Base-by-base conservation (phyloP, 257 asterid species). In the Nicotiana noctiflora region DNA sequence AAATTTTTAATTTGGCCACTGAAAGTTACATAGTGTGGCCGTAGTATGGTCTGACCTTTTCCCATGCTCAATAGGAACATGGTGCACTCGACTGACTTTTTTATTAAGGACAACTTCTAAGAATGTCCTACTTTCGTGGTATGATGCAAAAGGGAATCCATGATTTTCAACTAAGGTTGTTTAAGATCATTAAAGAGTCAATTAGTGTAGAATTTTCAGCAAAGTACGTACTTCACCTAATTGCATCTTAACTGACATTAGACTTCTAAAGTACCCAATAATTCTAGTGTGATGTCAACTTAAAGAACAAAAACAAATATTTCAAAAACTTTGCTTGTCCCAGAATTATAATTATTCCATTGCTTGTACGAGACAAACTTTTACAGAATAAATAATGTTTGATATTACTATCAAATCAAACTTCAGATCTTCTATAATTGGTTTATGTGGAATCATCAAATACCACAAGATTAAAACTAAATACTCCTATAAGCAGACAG, bases 361-460 rank as follows among this genome's bases (percentile, higher is more conserved):
- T 40, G 4, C 80, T 40, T 72, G 12, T 44, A 64, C 51, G 15
- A 75, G 77, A 18, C 46, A 27, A 49, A 34, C 52, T 82, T 63
- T 25, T 5, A 64, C 23, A 27, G 29, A 53, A 66, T 52, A 51
- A 77, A 37, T 11, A 76, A 32, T 9, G 34, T 5, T 66, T 40
- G 79, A 82, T 79, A 66, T 77, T 66, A 66, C 25, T 18, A 40
- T 60, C 0, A 6, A 17, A 49, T 74, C 55, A 19, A 44, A 6
- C 1, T 19, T 27, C 15, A 63, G 31, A 72, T 46, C 60, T 72
- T 1, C 44, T 14, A 46, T 2, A 44, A 21, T 44, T 72, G 51
- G 78, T 72, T 46, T 72, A 72, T 46, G 78, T 72, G 78, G 78
- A 72, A 72, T 46, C 78, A 46, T 72, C 31, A 37, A 46, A 72